These are phyloP conservation scores for Mycogone perniciosa DNA, from an alignment of 2,329 filamentous ascomycete species.

Conservation along the genomic window DNA sequence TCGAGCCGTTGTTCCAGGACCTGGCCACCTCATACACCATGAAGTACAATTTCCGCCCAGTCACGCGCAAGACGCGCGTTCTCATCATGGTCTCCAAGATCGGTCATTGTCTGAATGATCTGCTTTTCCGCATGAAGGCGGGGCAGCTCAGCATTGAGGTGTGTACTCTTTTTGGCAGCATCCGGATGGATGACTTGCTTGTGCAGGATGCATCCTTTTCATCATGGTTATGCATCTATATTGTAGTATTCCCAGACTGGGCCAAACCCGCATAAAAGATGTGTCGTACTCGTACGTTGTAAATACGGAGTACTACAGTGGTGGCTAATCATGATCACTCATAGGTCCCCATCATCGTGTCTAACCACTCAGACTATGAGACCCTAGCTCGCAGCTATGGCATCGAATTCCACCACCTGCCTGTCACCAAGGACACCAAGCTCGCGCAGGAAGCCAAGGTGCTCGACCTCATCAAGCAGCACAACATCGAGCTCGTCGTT, in stretches of 20 bases:
- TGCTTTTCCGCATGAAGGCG: conserved; percentile 71
- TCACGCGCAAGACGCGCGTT: conserved; percentile 64
- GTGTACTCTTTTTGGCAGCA: neutral
- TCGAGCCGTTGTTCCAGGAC: conserved; percentile 50
- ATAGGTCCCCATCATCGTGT: conserved; percentile 62
- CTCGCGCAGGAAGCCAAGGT: conserved; percentile 64
- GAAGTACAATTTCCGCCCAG: conserved; percentile 64
- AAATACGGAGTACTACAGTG: too few species aligned
- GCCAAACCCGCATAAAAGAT: too few species aligned
- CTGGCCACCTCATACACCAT: conserved; percentile 59
- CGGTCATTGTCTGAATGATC: conserved; percentile 77
- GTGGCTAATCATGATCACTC: neutral
- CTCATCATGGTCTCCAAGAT: conserved; percentile 90
- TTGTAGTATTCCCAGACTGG: too few species aligned
- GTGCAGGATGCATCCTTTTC: neutral
- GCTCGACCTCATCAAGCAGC: conserved; percentile 60
- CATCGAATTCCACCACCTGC: conserved; percentile 74
- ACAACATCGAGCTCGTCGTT: conserved; percentile 72
- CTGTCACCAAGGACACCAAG: conserved; percentile 74
- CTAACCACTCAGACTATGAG: conserved; percentile 72
- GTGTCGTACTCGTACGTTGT: too few species aligned
- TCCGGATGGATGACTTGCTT: neutral
- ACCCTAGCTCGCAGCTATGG: conserved; percentile 65
- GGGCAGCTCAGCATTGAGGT: conserved; percentile 65
- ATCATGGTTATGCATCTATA: neutral